Evolutionary conservation across 805 yeast genomes (phyloP), one percentile per base, ranked within the genome.

Genomic region (Isabelozyma rhagii): DNA sequence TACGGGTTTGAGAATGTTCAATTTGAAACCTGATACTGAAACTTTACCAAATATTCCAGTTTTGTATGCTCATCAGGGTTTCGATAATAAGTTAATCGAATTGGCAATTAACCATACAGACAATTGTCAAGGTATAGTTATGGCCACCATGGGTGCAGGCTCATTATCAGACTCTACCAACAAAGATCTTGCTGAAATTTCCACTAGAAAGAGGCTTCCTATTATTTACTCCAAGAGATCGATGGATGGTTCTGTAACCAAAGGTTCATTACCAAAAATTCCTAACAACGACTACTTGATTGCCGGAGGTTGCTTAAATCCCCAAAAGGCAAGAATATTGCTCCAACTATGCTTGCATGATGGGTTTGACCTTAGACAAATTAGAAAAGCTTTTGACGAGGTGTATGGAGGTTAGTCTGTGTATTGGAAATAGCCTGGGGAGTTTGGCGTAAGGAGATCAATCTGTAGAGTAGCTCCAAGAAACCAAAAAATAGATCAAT

Each of bases 111-210:
- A 74, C 29, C 71, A 74, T 15, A 17, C 31, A 11, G 58, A 79
- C 56, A 65, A 65, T 25, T 75, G 76, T 25, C 71, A 74, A 41
- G 90, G 89, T 6, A 60, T 85, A 13, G 83, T 85, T 1, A 67
- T 84, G 45, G 90, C 89, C 0, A 81, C 87, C 2, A 79, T 84
- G 77, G 90, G 90, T 38, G 87, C 89, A 1, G 90, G 90, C 0
- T 81, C 87, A 2, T 63, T 84, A 65, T 73, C 82, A 25, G 79
- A 75, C 4, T 66, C 60, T 13, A 79, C 84, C 2, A 80, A 79
- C 53, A 69, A 71, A 41, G 64, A 66, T n/a, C 59, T 77, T 42
- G 66, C 72, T 28, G 66, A 70, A 43, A 68, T 72, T 17, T 74
- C 73, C 51, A 58, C 66, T n/a, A 49, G 51, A 7, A 58, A 65